Evolutionary conservation across 2,329 filamentous ascomycete genomes (phyloP).

Genomic region (Lasiodiplodia hormozganensis): DNA sequence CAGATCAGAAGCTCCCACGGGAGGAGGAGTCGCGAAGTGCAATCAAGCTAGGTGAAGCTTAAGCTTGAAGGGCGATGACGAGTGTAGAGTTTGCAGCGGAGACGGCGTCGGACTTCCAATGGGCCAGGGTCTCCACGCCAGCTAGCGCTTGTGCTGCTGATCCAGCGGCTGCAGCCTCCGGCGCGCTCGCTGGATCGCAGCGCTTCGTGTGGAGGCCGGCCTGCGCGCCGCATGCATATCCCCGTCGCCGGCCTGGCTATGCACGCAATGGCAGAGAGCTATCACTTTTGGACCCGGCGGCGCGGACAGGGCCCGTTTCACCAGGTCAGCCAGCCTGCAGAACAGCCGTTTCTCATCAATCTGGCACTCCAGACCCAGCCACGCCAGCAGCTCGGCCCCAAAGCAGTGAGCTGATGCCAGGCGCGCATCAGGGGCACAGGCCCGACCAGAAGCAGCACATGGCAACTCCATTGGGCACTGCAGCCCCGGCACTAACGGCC

Average conservation of each 20-base stretch:
- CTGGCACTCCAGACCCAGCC: slow-evolving; percentile 19
- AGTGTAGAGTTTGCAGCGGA: slow-evolving; percentile 22
- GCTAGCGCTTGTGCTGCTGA: background rate
- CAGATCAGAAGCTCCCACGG: background rate
- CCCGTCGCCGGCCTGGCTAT: slow-evolving; percentile 14
- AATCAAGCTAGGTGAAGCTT: slow-evolving; percentile 14
- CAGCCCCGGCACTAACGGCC: slow-evolving; percentile 21
- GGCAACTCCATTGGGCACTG: slow-evolving; percentile 16
- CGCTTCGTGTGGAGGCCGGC: slow-evolving; percentile 17
- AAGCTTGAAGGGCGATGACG: slow-evolving; percentile 18
- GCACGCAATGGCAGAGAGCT: slow-evolving; percentile 9
- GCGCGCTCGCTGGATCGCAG: slow-evolving; percentile 16
- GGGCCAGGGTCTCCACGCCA: slow-evolving; percentile 15
- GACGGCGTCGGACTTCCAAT: background rate
- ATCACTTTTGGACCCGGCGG: slow-evolving; percentile 13
- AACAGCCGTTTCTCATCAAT: slow-evolving; percentile 24
- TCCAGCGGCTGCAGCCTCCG: background rate
- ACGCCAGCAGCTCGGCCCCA: slow-evolving; percentile 24
- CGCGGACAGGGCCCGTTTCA: slow-evolving; percentile 19
- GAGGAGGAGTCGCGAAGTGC: background rate
- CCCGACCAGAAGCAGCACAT: slow-evolving; percentile 16
- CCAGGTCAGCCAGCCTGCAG: slow-evolving; percentile 9
- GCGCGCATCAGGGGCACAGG: slow-evolving; percentile 26
- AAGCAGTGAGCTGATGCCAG: slow-evolving; percentile 15
- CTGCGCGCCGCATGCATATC: slow-evolving; percentile 18